Percentiles rank a stretch among this genome's conserved stretches.
phyloP scores from a whole-genome alignment of 2,329 filamentous ascomycete genomes.

The Sordariomycetes sp. region DNA sequence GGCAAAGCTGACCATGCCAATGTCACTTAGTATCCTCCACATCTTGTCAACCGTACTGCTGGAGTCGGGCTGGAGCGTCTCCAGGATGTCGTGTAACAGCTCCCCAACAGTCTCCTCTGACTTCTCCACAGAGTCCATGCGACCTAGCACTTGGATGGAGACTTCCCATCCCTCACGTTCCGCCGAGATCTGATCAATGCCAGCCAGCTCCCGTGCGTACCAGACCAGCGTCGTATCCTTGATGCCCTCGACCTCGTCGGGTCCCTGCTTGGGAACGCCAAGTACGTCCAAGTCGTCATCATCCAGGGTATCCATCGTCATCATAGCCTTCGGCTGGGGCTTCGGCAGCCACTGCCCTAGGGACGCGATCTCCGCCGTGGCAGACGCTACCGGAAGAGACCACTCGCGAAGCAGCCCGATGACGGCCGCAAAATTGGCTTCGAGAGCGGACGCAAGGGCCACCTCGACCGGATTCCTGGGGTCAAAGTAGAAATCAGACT shows the following conservation, averaged over 20 bases:
- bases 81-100: constrained; percentile 58
- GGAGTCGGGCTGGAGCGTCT: constrained; percentile 51
- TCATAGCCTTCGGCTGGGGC: constrained; percentile 38
- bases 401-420: constrained; percentile 65
- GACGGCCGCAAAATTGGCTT: constrained; percentile 69
- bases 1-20: constrained; percentile 70
- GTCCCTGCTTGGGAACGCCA: constrained; percentile 49
- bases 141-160: constrained; percentile 70
- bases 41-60: constrained; percentile 69
- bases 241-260: constrained; percentile 51
- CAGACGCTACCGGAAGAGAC: constrained; percentile 70
- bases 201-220: constrained; percentile 62
- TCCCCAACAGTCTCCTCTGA: constrained; percentile 66
- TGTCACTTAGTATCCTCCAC: constrained; percentile 63
- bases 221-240: constrained; percentile 70
- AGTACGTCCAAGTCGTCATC: constrained; percentile 79
- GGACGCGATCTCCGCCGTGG: constrained; percentile 76
- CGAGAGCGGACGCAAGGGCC: constrained; percentile 69
- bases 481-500: constrained; percentile 68
- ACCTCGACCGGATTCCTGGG: constrained; percentile 67
- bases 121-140: constrained; percentile 62
- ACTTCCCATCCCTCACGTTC: constrained; percentile 76
- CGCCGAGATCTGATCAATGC: constrained; percentile 36
- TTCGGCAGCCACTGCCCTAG: constrained; percentile 72
- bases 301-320: constrained; percentile 51